Conservation (phyloP, 305 asterid genomes). For the Rubia tinctorum region DNA sequence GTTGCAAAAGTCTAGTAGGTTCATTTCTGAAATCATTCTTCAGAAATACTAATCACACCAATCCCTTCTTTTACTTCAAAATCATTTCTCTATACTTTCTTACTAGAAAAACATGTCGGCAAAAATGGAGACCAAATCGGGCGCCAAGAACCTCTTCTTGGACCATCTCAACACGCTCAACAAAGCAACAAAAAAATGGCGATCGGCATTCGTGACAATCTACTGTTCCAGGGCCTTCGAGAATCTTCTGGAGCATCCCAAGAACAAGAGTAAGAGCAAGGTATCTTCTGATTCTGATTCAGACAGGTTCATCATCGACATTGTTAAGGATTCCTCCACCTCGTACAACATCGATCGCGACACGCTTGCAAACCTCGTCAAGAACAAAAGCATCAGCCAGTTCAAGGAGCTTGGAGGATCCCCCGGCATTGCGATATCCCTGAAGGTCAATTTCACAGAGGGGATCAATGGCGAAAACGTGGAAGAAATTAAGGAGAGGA, state of each 20-base stretch:
- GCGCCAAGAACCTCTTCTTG: neutral
- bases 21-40: no score
- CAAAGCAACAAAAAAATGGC: conserved; percentile 14
- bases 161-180: neutral
- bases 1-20: no score
- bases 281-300: conserved; percentile 14
- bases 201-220: conserved; percentile 21
- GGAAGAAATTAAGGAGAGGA: conserved; percentile 27
- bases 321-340: conserved; percentile 12
- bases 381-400: conserved; percentile 26
- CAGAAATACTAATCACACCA: neutral
- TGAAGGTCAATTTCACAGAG: conserved; percentile 22
- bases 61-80: neutral
- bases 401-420: conserved; percentile 35
- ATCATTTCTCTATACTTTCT: neutral
- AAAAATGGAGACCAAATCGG: conserved; percentile 8
- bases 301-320: conserved; percentile 13
- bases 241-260: conserved; percentile 1
- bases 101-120: conserved; percentile 3
- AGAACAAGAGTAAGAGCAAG: neutral
- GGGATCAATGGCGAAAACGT: conserved; percentile 33
- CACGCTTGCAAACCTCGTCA: conserved; percentile 37
- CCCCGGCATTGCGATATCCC: conserved; percentile 29
- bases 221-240: conserved; percentile 30
- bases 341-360: conserved; percentile 24